Percentiles rank a stretch among this genome's conserved stretches.
Evolutionary conservation across 2,329 filamentous ascomycete species (phyloP).

Genomic region (Zarea fungicola): DNA sequence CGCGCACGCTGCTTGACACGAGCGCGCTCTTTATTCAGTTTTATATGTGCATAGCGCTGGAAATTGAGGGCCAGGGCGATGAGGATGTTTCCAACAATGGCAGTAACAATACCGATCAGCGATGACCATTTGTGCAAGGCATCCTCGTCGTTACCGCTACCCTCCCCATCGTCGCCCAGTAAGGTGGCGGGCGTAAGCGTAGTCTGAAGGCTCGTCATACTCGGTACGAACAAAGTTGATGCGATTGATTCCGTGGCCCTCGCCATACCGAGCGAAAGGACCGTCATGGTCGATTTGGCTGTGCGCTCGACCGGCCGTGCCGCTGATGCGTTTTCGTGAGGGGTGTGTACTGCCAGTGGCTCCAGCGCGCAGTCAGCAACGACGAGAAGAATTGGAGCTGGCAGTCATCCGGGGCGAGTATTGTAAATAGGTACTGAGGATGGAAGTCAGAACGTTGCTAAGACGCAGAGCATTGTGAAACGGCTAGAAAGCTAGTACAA

Average conservation of each 20-base stretch:
- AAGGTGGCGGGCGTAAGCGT: slow-evolving; percentile 5
- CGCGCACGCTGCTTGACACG: slow-evolving; percentile 51
- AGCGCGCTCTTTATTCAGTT: slow-evolving; percentile 66
- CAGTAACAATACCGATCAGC: slow-evolving; percentile 88
- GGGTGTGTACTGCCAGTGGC: too few relatives aligned
- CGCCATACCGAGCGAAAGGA: too few relatives aligned
- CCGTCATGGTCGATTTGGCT: too few relatives aligned
- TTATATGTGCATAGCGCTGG: slow-evolving; percentile 90
- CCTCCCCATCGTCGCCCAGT: slow-evolving; percentile 15
- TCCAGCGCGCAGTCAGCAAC: too few relatives aligned
- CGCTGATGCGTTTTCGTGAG: too few relatives aligned
- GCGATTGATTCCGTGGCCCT: neutral
- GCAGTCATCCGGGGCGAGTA: too few relatives aligned
- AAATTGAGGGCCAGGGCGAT: slow-evolving; percentile 96
- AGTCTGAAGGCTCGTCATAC: neutral
- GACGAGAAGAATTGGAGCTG: too few relatives aligned
- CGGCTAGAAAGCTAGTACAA: too few relatives aligned
- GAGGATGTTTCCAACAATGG: slow-evolving; percentile 86
- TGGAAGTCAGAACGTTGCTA: too few relatives aligned
- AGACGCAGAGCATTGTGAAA: too few relatives aligned
- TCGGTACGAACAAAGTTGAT: neutral
- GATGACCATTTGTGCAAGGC: slow-evolving; percentile 75
- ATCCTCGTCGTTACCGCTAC: slow-evolving; percentile 34
- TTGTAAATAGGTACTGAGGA: too few relatives aligned
- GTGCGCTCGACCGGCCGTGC: too few relatives aligned